Base-by-base conservation (phyloP, 2,329 filamentous ascomycete species). In the Helicocarpus griseus region DNA sequence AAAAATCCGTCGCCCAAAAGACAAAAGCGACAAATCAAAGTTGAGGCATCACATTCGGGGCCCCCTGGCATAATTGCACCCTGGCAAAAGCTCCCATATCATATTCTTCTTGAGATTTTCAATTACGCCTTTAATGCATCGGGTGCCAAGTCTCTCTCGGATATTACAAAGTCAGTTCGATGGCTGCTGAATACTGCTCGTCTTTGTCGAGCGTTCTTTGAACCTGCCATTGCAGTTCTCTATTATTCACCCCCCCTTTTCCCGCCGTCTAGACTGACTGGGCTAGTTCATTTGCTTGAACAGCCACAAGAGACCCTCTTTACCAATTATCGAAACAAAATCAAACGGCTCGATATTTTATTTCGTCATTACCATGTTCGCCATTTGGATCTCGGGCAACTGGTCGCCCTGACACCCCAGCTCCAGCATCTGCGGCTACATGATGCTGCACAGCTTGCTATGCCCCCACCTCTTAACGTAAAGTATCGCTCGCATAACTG, bases 141-240 rank as follows among this genome's bases (percentile, higher is more conserved):
- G 22, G 44, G 33, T n/a, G 38, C 40, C 13, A 68, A 75, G 47
- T 79, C 81, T 3, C 69, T 85, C 14, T 73, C 76, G 14, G 59
- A 75, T 59, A 60, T 65, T 45, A 58, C 56, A n/a, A 54, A 55
- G 13, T 64, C 66, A 1, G 61, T 60, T 8, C 62, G 62, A 53
- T 89, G 85, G 85, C 77, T 94, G 5, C 67, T 85, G 8, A 72
- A 74, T n/a, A 71, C 79, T 41, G 81, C 85, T 33, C 73, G 76
- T 1, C 70, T 81, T 14, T 90, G 84, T 58, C 78, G 74, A 48
- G 66, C 75, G 2, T 88, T 90, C 52, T 71, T 79, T 0, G 87
- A 89, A 59, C 85, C 88, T 4, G 86, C 86, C 1, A 68, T 93
- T 48, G 82, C 82, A 4, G 83, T 80, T 1, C 73, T 94, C 4